phyloP scores from a whole-genome alignment of 108 stramenopile genomes.

The Bacterosira constricta region DNA sequence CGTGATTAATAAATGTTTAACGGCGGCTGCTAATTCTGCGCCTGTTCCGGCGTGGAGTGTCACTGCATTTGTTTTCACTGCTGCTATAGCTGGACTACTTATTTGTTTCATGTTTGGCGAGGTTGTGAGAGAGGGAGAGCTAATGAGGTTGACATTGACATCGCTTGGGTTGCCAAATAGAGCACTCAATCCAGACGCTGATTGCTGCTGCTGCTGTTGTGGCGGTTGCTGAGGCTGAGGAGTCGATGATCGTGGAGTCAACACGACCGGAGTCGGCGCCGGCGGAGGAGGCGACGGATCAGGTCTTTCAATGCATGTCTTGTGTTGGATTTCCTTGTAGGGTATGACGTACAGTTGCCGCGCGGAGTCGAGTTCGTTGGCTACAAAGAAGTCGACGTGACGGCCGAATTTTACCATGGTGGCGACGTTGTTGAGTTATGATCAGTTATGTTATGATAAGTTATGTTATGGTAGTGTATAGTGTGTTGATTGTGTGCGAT shows the following conservation, averaged over 20 bases:
- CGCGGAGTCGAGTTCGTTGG: slow-evolving; percentile 40
- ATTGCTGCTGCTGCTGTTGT: not conserved
- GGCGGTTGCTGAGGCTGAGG: not conserved
- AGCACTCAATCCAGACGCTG: slow-evolving; percentile 12
- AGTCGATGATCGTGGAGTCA: not conserved
- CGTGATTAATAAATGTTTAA: not conserved
- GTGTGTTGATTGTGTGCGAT: not conserved
- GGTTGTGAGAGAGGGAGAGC: too few relatives aligned
- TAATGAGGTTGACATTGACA: too few relatives aligned
- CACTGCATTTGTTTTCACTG: not conserved
- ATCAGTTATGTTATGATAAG: not conserved
- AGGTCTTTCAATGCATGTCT: slow-evolving; percentile 43
- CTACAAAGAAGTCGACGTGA: slow-evolving; percentile 60
- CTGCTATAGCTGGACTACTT: not conserved
- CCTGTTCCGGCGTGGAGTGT: slow-evolving; percentile 22
- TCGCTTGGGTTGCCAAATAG: not conserved
- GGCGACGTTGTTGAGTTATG: not conserved
- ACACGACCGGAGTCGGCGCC: not conserved
- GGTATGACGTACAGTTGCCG: slow-evolving; percentile 56
- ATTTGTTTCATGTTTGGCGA: too few relatives aligned
- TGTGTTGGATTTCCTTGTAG: slow-evolving; percentile 63
- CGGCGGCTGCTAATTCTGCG: slow-evolving; percentile 21
- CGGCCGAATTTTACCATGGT: slow-evolving; percentile 79
- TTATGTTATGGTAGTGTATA: not conserved
- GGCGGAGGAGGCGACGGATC: not conserved